Conservation (phyloP, 352 stramenopile species). For the Albugo laibachii region DNA sequence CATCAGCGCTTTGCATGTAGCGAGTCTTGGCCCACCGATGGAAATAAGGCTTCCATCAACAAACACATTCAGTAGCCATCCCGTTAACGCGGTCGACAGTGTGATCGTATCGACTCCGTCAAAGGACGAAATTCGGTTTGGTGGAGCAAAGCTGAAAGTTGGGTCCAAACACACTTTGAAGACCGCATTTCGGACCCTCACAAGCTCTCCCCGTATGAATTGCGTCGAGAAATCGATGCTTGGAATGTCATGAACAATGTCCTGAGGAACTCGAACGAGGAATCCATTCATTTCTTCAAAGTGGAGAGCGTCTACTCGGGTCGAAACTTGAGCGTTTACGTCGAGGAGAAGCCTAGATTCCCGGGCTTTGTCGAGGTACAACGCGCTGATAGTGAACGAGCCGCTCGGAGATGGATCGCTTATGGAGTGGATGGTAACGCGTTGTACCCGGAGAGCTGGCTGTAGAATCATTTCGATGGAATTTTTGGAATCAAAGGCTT, state of each 20-base stretch:
- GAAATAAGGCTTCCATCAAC: slow-evolving; percentile 18
- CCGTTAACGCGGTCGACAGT: slow-evolving; percentile 15
- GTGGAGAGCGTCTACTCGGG: not conserved
- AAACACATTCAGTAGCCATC: slow-evolving; percentile 11
- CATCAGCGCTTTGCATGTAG: not conserved
- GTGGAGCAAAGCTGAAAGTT: slow-evolving; percentile 24
- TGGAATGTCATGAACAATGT: slow-evolving; percentile 16
- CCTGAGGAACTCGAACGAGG: slow-evolving; percentile 21
- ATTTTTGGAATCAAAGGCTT: slow-evolving; percentile 13
- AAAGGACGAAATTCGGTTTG: slow-evolving; percentile 15
- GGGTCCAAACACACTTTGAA: slow-evolving; percentile 46
- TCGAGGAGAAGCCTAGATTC: too few relatives aligned
- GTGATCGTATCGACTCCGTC: slow-evolving; percentile 14
- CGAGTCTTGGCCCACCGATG: slow-evolving; percentile 8
- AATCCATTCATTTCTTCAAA: slow-evolving; percentile 35
- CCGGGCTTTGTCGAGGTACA: too few relatives aligned
- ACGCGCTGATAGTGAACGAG: slow-evolving; percentile 31
- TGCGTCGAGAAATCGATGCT: slow-evolving; percentile 11
- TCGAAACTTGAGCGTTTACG: too few relatives aligned
- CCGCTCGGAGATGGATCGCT: slow-evolving; percentile 41
- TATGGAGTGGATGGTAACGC: slow-evolving; percentile 44
- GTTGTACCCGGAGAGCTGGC: slow-evolving; percentile 22
- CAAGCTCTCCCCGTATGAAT: slow-evolving; percentile 39
- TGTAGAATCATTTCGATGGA: slow-evolving; percentile 8
- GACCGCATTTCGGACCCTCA: slow-evolving; percentile 34